Evolutionary conservation across 139 green algal genomes (phyloP).

Genomic region (Chlamydomonas sphaeroides): DNA sequence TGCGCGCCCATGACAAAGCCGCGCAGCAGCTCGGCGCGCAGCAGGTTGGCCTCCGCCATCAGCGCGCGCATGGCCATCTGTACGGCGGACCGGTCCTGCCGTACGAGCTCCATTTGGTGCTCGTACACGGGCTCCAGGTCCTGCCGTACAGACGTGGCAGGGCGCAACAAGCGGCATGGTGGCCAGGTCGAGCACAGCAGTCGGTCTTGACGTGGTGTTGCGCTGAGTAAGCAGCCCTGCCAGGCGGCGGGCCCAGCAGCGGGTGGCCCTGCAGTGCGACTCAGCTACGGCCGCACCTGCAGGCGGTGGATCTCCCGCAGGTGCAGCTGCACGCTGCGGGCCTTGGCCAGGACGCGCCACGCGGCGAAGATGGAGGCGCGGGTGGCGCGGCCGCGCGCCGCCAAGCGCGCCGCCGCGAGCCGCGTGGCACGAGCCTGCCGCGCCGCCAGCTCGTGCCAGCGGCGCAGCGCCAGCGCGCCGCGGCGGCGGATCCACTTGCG

Average conservation of each 20-base stretch:
- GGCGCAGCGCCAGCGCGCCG: neutral
- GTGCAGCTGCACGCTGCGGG: conserved; percentile 32
- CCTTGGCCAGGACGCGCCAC: conserved; percentile 43
- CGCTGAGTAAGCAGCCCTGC: too few relatives aligned
- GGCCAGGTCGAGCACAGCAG: too few relatives aligned
- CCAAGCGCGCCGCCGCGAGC: neutral
- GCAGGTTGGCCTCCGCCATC: conserved; percentile 15
- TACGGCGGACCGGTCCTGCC: conserved; percentile 28
- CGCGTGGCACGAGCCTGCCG: conserved; percentile 5
- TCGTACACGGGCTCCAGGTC: conserved; percentile 35
- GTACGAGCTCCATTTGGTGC: conserved; percentile 43
- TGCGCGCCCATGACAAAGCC: conserved; percentile 10
- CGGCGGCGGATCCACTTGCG: neutral
- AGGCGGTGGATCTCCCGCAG: conserved; percentile 37
- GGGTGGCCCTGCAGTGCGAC: too few relatives aligned
- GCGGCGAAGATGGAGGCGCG: conserved; percentile 2
- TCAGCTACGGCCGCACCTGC: conserved; percentile 19
- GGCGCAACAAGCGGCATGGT: too few relatives aligned
- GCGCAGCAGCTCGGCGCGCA: conserved; percentile 29
- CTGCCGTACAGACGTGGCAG: neutral
- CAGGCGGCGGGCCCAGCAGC: too few relatives aligned
- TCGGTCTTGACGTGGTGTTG: too few relatives aligned
- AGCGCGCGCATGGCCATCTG: conserved; percentile 13
- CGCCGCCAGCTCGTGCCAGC: conserved; percentile 4
- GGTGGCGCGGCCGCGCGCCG: neutral